Evolutionary conservation across 805 yeast species (phyloP), one percentile per base, ranked within the genome.

Genomic region (Jamesozyma lodderae): DNA sequence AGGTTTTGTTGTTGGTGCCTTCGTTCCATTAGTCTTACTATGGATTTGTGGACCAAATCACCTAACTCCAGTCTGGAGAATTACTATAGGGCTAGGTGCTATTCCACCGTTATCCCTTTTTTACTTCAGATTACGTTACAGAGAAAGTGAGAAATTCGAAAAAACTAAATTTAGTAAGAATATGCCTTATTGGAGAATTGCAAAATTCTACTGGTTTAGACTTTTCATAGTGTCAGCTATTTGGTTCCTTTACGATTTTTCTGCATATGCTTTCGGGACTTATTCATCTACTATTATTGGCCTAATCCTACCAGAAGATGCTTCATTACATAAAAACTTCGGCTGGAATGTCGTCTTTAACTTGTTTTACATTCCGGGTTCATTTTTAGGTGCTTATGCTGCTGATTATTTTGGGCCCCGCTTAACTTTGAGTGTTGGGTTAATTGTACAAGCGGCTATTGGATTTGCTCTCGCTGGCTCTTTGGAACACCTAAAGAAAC

Each of bases 321-420:
- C 73, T 31, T 72, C 80, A 48, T 63, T 85, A 42, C 78, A 78
- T 64, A 72, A 77, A 59, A 72, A 83, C 17, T 84, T 86, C 62
- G 96, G 95, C 36, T 90, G 96, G 96, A 84, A 81, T 60, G 81
- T 83, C 43, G 90, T 90, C 4, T 72, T 88, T 52, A 85, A 86
- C 62, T 66, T 82, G 52, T 88, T 90, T 63, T 87, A 88, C 60
- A 64, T 88, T 28, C 96, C 96, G 11, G 97, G 96, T 49, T 72
- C 95, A 1, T 74, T 86, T 59, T 58, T 82, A 17, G 96, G 97
- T 53, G 95, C 94, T n/a, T 53, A 73, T 36, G 62, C 75, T 30
- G 72, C 94, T n/a, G 96, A 90, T 62, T 83, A 75, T 61, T 53
- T 87, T 41, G 97, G 97, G 13, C 95, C 96, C 38, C 75, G 96